phyloP scores from a whole-genome alignment of 345 rosid species.

The Bruguiera sexangula region DNA sequence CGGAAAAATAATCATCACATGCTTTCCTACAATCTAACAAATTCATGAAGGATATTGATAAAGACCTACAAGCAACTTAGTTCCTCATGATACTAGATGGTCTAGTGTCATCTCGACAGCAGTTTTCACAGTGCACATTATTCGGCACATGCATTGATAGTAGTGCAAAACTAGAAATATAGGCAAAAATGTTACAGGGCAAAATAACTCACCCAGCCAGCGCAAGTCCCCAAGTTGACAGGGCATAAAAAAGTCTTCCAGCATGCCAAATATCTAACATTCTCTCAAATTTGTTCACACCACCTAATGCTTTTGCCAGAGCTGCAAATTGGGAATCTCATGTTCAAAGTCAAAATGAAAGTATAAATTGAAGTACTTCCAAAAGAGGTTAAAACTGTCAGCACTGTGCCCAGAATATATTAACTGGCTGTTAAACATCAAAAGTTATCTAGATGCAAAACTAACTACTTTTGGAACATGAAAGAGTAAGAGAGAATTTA shows the following conservation, averaged over 20 bases:
- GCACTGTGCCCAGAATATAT: neutral
- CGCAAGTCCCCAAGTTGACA: conserved; percentile 89
- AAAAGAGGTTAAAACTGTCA: neutral
- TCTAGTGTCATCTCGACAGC: neutral
- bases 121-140: neutral
- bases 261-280: conserved; percentile 81
- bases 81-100: neutral
- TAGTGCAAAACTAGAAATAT: neutral
- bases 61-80: neutral
- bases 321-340: conserved; percentile 41
- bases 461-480: no score
- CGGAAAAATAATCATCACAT: neutral
- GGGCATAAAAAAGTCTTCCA: conserved; percentile 68
- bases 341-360: neutral
- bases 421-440: neutral
- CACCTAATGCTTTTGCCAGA: conserved; percentile 59
- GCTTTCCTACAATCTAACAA: neutral
- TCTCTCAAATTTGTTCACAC: conserved; percentile 66
- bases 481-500: neutral
- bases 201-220: conserved; percentile 58
- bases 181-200: neutral
- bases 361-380: neutral
- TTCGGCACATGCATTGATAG: neutral
- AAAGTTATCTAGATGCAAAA: no score
- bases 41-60: neutral